Evolutionary conservation across 805 yeast species (phyloP), one percentile per base, ranked within the genome.

Genomic region (Vanderwaltozyma tropicalis): DNA sequence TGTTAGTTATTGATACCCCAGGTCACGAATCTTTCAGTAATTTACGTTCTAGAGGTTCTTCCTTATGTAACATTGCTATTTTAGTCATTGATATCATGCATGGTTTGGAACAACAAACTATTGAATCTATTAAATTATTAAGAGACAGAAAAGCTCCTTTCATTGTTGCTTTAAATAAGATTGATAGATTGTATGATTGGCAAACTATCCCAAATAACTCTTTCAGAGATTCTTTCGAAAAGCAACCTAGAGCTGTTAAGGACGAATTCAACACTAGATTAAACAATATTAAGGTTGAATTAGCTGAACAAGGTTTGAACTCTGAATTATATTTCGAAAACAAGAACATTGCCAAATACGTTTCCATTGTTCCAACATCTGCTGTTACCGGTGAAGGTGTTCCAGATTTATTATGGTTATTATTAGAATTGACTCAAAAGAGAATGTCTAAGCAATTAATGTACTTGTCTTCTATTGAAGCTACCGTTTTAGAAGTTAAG

Each of bases 331-430:
- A 92, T 66, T 92, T 72, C 83, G 85, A 89, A 64, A 92, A 92
- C 74, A 83, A 81, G 64, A 92, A 89, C 68, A 68, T 89, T 74
- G 68, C 96, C 40, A 86, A 87, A 62, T 86, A 80, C 56, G 98
- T 92, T 39, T 87, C 96, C 27, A 82, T 92, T 53, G 95, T 92
- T 32, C 98, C 99, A 52, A 92, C 99, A 15, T 89, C 97, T 45
- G 99, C 99, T 39, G 94, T 88, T 32, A 88, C 96, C 12, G 99
- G 99, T 63, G 99, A 92, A 68, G 99, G 99, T 83, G 94, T 92
- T 52, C 98, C 99, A 35, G 99, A 92, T 76, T 73, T 92, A 68
- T 76, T 92, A 57, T 87, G 96, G 89, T 74, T 92, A 63, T 70
- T 92, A 57, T 73, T 92, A 53, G 97, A 92, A 65, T 75, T 92